Base-by-base conservation (phyloP, 2,329 filamentous ascomycete species). In the Neofusicoccum umdonicola region DNA sequence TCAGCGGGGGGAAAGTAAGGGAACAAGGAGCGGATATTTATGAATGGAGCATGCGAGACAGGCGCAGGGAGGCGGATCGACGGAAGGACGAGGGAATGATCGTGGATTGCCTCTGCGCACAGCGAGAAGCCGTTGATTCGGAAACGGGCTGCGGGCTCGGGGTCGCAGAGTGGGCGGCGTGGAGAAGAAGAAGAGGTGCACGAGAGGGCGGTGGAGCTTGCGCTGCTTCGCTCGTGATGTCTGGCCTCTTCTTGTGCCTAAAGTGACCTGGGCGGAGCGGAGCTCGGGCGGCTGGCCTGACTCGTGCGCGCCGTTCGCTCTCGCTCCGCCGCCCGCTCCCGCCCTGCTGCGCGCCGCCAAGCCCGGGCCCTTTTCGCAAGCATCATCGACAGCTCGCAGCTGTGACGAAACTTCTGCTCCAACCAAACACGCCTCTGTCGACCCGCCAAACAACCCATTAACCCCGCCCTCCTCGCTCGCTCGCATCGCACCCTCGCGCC, bases 161-260 rank as follows among this genome's bases (percentile, higher is more conserved):
- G 15, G 56, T 62, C 22, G 35, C 44, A 35, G 45, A n/a, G 45
- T 6, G 19, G 45, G 45, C 47, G 47, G 31, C 19, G 47, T 27
- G 56, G n/a, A 47, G 56, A 35, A 42, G 17, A 44, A 41, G 42
- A 19, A 35, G 31, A 39, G 50, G 34, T 27, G 56, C 27, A 31
- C 27, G 42, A 42, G 42, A 47, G 42, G 47, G 58, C 58, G 47
- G 47, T 50, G 45, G 58, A 51, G 57, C 57, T 61, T 61, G 52
- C 51, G 51, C 19, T 48, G 45, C 42, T 50, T 31, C 45, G 27
- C 52, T 35, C 47, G 47, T 64, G 62, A 64, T 64, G 62, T 64
- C 62, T 64, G 61, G 47, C 61, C 61, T 63, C 61, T 63, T 63
- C 58, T 60, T 42, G 42, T 63, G 51, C 31, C 41, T 47, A 63